These are phyloP conservation scores for Lasiodiplodia sp. DNA, from an alignment of 2,329 filamentous ascomycete species.

Conservation along the genomic window DNA sequence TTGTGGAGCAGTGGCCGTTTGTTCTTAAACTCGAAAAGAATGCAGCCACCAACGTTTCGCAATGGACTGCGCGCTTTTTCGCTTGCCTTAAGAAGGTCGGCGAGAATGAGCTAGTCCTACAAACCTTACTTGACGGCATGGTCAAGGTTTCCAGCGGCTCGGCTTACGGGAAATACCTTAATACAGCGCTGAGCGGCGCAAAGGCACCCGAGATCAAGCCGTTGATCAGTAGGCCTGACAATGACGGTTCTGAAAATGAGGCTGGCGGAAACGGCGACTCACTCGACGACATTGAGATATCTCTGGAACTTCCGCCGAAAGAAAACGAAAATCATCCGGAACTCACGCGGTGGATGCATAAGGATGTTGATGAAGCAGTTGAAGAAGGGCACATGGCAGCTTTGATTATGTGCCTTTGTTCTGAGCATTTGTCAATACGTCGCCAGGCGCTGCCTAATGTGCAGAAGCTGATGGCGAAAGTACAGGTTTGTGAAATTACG, in stretches of 20 bases:
- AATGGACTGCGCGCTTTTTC: conserved; percentile 46
- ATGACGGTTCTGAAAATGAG: neutral
- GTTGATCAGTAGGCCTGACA: neutral
- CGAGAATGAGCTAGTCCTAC: conserved; percentile 42
- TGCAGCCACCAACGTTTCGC: conserved; percentile 37
- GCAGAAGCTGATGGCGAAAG: conserved; percentile 64
- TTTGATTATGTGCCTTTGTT: conserved; percentile 78
- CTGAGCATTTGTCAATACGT: conserved; percentile 75
- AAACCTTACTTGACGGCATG: conserved; percentile 10
- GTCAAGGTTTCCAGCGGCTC: neutral
- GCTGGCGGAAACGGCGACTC: neutral
- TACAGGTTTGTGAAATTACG: conserved; percentile 50
- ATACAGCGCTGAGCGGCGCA: conserved; percentile 47
- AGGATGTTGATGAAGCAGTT: conserved; percentile 78
- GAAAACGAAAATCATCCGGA: conserved; percentile 55
- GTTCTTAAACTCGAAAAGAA: conserved; percentile 52
- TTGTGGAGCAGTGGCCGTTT: conserved; percentile 42
- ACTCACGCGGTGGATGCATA: conserved; percentile 72
- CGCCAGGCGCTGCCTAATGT: conserved; percentile 77
- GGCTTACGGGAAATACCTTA: conserved; percentile 40
- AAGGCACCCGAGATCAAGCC: conserved; percentile 7
- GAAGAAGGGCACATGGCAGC: conserved; percentile 77
- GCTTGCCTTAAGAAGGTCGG: conserved; percentile 46
- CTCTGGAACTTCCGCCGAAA: conserved; percentile 45
- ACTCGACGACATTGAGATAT: conserved; percentile 11